Evolutionary conservation across 1,284 basidiomycete genomes (phyloP).

Genomic region (Meira nashicola): DNA sequence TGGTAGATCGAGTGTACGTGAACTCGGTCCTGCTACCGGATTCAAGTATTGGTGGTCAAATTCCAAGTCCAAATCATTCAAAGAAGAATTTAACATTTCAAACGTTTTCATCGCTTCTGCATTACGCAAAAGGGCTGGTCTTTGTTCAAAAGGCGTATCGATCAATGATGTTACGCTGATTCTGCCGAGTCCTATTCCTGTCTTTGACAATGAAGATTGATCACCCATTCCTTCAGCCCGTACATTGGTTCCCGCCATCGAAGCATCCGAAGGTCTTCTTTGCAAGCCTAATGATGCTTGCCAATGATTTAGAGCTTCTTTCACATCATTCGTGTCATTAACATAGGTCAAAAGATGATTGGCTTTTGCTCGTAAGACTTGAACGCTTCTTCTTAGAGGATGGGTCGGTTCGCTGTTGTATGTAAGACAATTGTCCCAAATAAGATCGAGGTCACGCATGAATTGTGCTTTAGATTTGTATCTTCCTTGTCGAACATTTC

Average conservation of each 20-base stretch:
- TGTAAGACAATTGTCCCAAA: conserved; percentile 90
- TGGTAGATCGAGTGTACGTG: background rate
- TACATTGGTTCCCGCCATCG: background rate
- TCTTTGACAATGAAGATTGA: background rate
- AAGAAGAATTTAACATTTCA: conserved; percentile 23
- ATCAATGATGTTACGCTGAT: background rate
- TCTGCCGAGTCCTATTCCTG: too few relatives aligned
- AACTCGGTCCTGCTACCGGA: conserved; percentile 1
- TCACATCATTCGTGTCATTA: conserved; percentile 72
- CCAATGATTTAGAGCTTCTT: conserved; percentile 44
- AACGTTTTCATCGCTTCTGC: conserved; percentile 64
- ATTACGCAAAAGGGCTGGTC: conserved; percentile 70
- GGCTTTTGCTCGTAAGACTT: conserved; percentile 48
- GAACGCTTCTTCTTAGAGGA: conserved; percentile 44
- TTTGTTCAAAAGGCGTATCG: conserved; percentile 47
- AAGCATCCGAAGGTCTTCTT: background rate
- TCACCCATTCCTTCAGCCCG: background rate
- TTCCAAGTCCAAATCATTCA: background rate
- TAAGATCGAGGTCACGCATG: conserved; percentile 84
- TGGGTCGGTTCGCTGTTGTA: conserved; percentile 76
- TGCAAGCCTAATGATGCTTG: conserved; percentile 6
- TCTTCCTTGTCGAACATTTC: conserved; percentile 76
- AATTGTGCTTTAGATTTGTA: conserved; percentile 95
- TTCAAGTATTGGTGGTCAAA: background rate
- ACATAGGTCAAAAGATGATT: conserved; percentile 72